A percentile compares a stretch with the other conserved stretches of the same genome.
Conservation (phyloP, 768 basidiomycete genomes). For the Suillus americanus region DNA sequence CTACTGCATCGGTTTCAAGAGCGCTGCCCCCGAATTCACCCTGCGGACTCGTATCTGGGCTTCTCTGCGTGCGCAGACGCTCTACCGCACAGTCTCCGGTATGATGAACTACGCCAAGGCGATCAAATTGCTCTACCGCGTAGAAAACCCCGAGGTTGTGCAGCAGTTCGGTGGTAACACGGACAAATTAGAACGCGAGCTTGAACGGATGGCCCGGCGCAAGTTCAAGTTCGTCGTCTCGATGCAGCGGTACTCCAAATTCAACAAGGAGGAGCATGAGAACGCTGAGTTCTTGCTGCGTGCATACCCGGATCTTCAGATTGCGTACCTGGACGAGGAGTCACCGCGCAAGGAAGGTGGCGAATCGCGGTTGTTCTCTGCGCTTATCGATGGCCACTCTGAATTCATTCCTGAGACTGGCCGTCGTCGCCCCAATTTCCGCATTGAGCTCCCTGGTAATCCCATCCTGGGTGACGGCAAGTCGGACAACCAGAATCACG, state of each 20-base stretch:
- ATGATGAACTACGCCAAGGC: conserved; percentile 99
- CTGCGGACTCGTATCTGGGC: conserved; percentile 99
- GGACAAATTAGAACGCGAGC: conserved; percentile 91
- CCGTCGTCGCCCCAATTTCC: conserved; percentile 92
- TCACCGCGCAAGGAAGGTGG: conserved; percentile 91
- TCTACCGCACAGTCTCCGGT: conserved; percentile 97
- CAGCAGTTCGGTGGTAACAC: conserved; percentile 97
- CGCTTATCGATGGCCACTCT: conserved; percentile 96
- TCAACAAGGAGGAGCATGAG: conserved; percentile 99
- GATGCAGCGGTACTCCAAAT: conserved; percentile 99
- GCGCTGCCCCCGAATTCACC: conserved; percentile 96
- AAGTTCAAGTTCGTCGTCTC: conserved; percentile 99
- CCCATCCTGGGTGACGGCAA: conserved; percentile 99
- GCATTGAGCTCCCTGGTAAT: conserved; percentile 97
- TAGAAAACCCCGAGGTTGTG: conserved; percentile 99
- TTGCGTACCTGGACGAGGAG: conserved; percentile 98
- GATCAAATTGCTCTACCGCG: conserved; percentile 98
- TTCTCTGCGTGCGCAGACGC: conserved; percentile 95
- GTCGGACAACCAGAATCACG: conserved; percentile 99
- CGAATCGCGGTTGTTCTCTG: conserved; percentile 92
- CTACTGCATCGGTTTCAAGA: conserved; percentile 99
- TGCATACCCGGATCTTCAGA: conserved; percentile 97
- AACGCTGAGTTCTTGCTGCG: conserved; percentile 97
- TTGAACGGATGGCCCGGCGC: conserved; percentile 95
- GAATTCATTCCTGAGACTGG: conserved; percentile 91